Base-by-base conservation (phyloP, 805 yeast species). In the Sugiyamaella qingdaonensis region DNA sequence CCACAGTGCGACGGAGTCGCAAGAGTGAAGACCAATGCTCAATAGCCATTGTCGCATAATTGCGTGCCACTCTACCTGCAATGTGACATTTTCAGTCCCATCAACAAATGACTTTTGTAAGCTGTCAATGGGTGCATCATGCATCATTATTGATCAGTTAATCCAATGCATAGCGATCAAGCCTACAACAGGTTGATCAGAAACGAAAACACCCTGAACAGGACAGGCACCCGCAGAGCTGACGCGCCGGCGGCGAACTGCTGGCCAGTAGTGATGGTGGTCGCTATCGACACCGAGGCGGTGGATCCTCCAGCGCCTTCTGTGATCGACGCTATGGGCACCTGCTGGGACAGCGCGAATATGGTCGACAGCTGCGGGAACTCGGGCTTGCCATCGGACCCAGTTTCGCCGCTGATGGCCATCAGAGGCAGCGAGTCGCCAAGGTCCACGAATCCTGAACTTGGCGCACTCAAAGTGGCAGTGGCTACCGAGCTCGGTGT, bases 351-450 rank as follows among this genome's bases (percentile, higher is more conserved):
- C 10, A 8, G 13, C 16, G 24, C 43, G 13, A 39, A 39, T n/a
- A 39, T 19, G 21, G 43, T 39, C 13, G 43, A 39, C 19, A 39
- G 43, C 9, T 7, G 19, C 4, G 43, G 43, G 21, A 39, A 39
- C 10, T 16, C 19, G 24, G 19, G 43, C 5, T 9, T 19, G 3
- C 43, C 43, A 39, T 39, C 9, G 7, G 43, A 39, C 4, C 9
- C 9, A 3, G 43, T 39, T 10, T 14, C 24, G 3, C 21, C 43
- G 21, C 21, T 39, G 10, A 39, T 16, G n/a, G 54, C 53, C 56
- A 53, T 49, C 10, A 54, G 47, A 13, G 56, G 56, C 32, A 54
- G 46, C n/a, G 19, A 10, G 35, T 41, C 41, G 8, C 57, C 57
- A 21, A 14, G 35, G 21, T 49, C 54, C 14, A 44, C 39, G 46